Evolutionary conservation across 2,329 filamentous ascomycete species (phyloP), one percentile per base, ranked within the genome.

Genomic region (Colletotrichum paranaense): DNA sequence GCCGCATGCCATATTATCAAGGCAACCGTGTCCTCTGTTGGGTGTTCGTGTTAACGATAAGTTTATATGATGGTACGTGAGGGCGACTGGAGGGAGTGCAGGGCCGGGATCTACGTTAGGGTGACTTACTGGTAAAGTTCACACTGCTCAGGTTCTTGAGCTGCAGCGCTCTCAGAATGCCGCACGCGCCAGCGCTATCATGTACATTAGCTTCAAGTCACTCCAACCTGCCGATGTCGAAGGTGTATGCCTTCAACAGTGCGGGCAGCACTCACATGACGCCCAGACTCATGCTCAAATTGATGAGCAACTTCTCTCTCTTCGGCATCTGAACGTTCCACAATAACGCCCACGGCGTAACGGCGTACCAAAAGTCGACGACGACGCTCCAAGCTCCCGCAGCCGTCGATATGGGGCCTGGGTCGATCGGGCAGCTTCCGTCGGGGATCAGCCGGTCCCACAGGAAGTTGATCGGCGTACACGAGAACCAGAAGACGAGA

Each of bases 231-330:
- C 6, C n/a, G 5, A 62, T 22, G 26, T 19, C 3, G 4, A 14
- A 12, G 28, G 12, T n/a, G 4, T 16, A 42, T 7, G 35, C 5
- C 3, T 14, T 22, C 16, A 28, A n/a, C 1, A 6, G 14, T 0
- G 11, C 8, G 16, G 7, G 2, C 3, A 59, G 12, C 5, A 68
- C 68, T 49, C 52, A 74, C 83, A 86, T 82, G 5, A 86, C 75
- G 5, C 84, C 84, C 4, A 86, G 74, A 57, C 85, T 86, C 56
- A 87, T 81, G 64, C 84, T 83, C 24, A 78, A 76, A 0, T 84
- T 80, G 9, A 86, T 81, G n/a, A 85, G 79, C 28, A 85, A 79
- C 76, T 86, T 86, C 55, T 87, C 85, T 19, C 83, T 80, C n/a
- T 77, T 81, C 16, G 83, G 82, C 83, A 87, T 86, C 38, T 84